Percentiles rank a stretch among this genome's conserved stretches.
phyloP scores from a whole-genome alignment of 345 rosid species.

The Aurinia saxatilis region DNA sequence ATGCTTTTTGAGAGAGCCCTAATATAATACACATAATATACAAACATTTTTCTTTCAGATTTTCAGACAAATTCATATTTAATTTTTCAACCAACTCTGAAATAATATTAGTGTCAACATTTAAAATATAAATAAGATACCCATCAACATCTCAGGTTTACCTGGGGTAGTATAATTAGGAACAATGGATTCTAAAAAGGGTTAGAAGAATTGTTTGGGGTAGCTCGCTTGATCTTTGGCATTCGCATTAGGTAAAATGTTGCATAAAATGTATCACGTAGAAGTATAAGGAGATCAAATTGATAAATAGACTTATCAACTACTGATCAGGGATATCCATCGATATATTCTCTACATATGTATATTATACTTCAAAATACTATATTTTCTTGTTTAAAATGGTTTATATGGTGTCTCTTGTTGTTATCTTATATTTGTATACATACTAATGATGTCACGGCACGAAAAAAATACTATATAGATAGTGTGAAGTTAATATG shows the following conservation, averaged over 20 bases:
- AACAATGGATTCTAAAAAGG: background rate
- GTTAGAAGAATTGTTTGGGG: background rate
- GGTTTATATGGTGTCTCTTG: too few species aligned
- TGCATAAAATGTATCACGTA: background rate
- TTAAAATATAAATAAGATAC: constrained; percentile 8
- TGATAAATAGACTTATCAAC: constrained; percentile 4
- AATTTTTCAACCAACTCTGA: background rate
- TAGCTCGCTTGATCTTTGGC: background rate
- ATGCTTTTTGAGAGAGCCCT: too few species aligned
- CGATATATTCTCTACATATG: background rate
- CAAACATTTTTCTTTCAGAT: background rate
- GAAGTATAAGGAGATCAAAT: constrained; percentile 1
- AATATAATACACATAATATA: background rate
- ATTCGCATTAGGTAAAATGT: background rate
- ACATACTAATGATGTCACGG: too few species aligned
- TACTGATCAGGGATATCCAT: constrained; percentile 17
- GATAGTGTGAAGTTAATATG: too few species aligned
- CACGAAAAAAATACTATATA: too few species aligned
- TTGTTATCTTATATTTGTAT: too few species aligned
- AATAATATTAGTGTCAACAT: background rate
- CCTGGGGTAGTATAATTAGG: background rate
- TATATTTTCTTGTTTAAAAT: background rate
- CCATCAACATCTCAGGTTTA: constrained; percentile 11
- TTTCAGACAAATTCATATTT: background rate
- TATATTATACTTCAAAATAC: background rate